These are phyloP conservation scores for Candida manassasensis DNA, from an alignment of 805 yeast genomes.

Conservation along the genomic window DNA sequence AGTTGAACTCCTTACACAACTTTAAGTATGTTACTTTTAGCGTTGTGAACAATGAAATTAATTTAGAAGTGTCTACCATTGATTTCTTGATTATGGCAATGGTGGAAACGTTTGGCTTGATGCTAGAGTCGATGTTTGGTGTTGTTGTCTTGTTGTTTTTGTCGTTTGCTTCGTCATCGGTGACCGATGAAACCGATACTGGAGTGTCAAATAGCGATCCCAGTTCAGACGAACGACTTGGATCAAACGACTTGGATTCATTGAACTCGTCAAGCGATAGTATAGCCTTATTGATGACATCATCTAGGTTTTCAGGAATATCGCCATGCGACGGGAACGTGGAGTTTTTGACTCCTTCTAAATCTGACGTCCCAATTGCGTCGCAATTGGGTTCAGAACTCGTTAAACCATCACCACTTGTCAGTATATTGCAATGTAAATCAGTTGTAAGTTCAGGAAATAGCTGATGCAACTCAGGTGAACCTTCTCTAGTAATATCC, in stretches of 20 bases:
- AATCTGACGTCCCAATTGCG: too few relatives aligned
- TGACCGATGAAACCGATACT: conserved; percentile 7
- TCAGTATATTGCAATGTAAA: too few relatives aligned
- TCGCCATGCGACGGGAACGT: too few relatives aligned
- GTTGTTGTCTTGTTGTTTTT: background rate
- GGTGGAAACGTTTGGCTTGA: conserved; percentile 11
- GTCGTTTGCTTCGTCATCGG: conserved; percentile 7
- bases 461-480: background rate
- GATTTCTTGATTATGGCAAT: conserved; percentile 16
- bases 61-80: conserved; percentile 22
- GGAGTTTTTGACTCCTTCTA: too few relatives aligned
- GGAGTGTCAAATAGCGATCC: conserved; percentile 13
- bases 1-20: conserved; percentile 36
- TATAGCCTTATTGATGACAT: conserved; percentile 14
- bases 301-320: conserved; percentile 9
- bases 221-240: conserved; percentile 3
- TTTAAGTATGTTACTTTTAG: conserved; percentile 32
- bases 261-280: conserved; percentile 12
- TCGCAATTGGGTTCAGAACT: too few relatives aligned
- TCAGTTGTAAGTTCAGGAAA: background rate
- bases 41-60: conserved; percentile 28
- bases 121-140: background rate
- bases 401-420: too few relatives aligned
- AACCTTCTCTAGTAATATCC: conserved; percentile 1
- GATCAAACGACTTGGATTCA: conserved; percentile 1